Evolutionary conservation across 768 basidiomycete genomes (phyloP), one percentile per base, ranked within the genome.

Genomic region (Coprinopsis marcescibilis): DNA sequence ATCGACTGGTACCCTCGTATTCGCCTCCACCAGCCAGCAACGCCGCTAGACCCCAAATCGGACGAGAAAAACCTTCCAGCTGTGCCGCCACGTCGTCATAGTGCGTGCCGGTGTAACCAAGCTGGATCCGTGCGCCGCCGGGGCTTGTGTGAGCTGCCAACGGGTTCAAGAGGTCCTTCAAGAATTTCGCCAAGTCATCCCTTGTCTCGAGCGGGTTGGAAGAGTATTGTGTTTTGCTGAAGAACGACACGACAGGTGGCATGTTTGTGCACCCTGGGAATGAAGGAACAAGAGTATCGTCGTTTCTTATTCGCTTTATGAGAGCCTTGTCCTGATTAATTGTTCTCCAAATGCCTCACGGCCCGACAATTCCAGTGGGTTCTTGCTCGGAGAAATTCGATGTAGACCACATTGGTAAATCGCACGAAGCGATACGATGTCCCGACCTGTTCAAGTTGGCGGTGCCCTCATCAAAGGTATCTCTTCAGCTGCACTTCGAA

Each of bases 21-120:
- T 67, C 61, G 3, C 74, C 78, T 10, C 84, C 85, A 0, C 85
- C 85, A 2, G 75, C 76, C 3, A 86, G 65, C 4, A 87, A 66
- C 3, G 83, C 74, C 0, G 82, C 76, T 3, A 87, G 69, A 5
- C 83, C 85, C 85, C 86, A 88, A 33, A 87, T 73, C 0, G 86
- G 86, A 4, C 85, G 72, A 3, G 84, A 81, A 56, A 85, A 89
- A 3, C 83, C 81, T 57, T 89, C 85, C 39, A 88, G 73, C 45
- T 85, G 83, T 2, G 83, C 80, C 19, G 85, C 83, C 13, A 70
- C 64, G 43, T 84, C 80, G 59, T 88, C 84, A 59, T 77, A 86
- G 57, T 86, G 85, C 0, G 84, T 85, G 10, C 77, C 84, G 24
- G 80, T 75, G 68, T 78, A 71, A 3, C 83, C 83, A 2, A 87